These are phyloP conservation scores for Talaromyces verruculosus DNA, from an alignment of 2,329 filamentous ascomycete genomes.

Conservation along the genomic window DNA sequence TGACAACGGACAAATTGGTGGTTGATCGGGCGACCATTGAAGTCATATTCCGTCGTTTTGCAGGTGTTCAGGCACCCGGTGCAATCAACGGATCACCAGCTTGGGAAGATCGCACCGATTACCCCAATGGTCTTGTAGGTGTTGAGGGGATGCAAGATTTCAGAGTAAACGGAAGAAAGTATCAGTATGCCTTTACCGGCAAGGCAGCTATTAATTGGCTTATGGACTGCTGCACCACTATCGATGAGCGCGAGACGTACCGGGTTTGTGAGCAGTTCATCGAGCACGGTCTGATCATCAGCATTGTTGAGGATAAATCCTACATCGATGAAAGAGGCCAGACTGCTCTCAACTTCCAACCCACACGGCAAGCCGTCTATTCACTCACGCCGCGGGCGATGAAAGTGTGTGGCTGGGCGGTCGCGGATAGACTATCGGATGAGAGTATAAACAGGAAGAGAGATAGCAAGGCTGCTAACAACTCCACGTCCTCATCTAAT, in stretches of 20 bases:
- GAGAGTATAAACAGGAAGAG: slow-evolving; percentile 14
- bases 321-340: slow-evolving; percentile 62
- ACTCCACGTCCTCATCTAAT: slow-evolving; percentile 33
- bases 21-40: slow-evolving; percentile 85
- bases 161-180: slow-evolving; percentile 72
- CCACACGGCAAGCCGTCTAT: slow-evolving; percentile 84
- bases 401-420: slow-evolving; percentile 64
- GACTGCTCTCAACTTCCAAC: slow-evolving; percentile 68
- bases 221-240: slow-evolving; percentile 94
- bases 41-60: slow-evolving; percentile 90
- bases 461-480: background rate
- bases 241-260: slow-evolving; percentile 81
- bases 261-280: slow-evolving; percentile 86
- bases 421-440: slow-evolving; percentile 40
- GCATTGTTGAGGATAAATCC: slow-evolving; percentile 67
- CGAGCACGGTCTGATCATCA: slow-evolving; percentile 76
- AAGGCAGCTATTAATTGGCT: slow-evolving; percentile 89
- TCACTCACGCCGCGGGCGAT: slow-evolving; percentile 79
- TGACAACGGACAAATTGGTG: slow-evolving; percentile 80
- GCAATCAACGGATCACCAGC: slow-evolving; percentile 69
- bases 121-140: slow-evolving; percentile 82
- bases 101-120: slow-evolving; percentile 72
- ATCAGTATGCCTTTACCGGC: slow-evolving; percentile 85
- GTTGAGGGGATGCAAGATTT: slow-evolving; percentile 89
- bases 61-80: slow-evolving; percentile 78